phyloP scores from a whole-genome alignment of 148 eudicot genomes.

The Cornus controversa region DNA sequence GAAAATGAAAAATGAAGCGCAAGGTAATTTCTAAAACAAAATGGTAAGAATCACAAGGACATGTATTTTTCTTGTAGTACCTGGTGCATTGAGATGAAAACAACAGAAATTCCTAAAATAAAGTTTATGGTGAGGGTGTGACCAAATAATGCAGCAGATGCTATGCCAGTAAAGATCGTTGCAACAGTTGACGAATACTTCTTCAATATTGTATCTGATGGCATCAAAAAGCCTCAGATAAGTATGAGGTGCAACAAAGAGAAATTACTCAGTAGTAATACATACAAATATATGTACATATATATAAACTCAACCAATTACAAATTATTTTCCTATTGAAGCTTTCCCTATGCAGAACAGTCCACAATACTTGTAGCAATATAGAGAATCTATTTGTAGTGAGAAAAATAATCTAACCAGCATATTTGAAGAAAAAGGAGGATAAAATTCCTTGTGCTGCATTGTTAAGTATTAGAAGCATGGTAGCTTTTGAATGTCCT shows the following conservation, averaged over 20 bases:
- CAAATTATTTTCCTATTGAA: not conserved
- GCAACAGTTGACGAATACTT: conserved; percentile 94
- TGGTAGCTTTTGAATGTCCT: conserved; percentile 71
- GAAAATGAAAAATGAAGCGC: conserved; percentile 21
- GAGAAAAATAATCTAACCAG: conserved; percentile 32
- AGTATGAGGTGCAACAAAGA: not conserved
- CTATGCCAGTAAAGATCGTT: conserved; percentile 90
- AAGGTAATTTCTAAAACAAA: conserved; percentile 23
- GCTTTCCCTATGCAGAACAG: not conserved
- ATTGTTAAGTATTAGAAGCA: conserved; percentile 65
- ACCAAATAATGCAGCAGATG: conserved; percentile 91
- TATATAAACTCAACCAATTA: not conserved
- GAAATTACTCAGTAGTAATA: not conserved
- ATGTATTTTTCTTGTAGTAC: conserved; percentile 33
- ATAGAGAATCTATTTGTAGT: not conserved
- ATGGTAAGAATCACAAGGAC: not conserved
- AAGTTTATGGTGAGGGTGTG: conserved; percentile 90
- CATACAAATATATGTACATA: not conserved
- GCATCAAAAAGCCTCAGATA: conserved; percentile 6
- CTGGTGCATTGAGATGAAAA: conserved; percentile 99
- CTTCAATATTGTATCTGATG: conserved; percentile 86
- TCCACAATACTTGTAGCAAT: not conserved
- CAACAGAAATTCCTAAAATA: conserved; percentile 86
- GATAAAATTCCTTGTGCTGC: conserved; percentile 71
- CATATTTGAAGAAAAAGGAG: conserved; percentile 72